These are phyloP conservation scores for Elsinoe fawcettii DNA, from an alignment of 2,329 filamentous ascomycete genomes.

Conservation along the genomic window DNA sequence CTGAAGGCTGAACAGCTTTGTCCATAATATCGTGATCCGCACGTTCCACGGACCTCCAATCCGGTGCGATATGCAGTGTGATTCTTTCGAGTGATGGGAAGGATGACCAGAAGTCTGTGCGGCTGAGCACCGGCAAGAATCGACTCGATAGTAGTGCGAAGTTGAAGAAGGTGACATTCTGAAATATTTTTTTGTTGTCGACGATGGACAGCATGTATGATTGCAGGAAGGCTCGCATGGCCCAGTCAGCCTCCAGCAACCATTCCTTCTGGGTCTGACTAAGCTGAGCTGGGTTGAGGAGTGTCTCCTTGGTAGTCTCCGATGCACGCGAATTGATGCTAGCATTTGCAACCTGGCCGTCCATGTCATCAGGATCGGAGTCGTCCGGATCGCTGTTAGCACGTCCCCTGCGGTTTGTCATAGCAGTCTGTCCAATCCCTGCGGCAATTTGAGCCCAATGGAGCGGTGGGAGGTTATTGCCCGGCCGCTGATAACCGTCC, in stretches of 20 bases:
- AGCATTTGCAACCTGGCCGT: background rate
- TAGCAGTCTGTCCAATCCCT: background rate
- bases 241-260: constrained; percentile 61
- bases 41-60: constrained; percentile 55
- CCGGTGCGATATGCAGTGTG: constrained; percentile 54
- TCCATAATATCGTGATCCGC: constrained; percentile 45
- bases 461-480: background rate
- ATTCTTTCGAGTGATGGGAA: constrained; percentile 49
- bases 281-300: constrained; percentile 10
- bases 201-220: constrained; percentile 59
- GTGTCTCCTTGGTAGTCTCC: background rate
- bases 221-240: constrained; percentile 59
- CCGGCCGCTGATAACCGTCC: background rate
- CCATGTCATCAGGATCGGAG: background rate
- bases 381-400: background rate
- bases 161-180: constrained; percentile 50
- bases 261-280: constrained; percentile 55
- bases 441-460: constrained; percentile 9
- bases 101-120: constrained; percentile 54
- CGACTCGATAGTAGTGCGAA: constrained; percentile 58
- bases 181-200: constrained; percentile 51
- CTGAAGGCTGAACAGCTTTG: constrained; percentile 42
- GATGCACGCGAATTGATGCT: background rate
- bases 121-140: constrained; percentile 49
- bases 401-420: background rate